Percentiles rank a stretch among this genome's conserved stretches.
Conservation (phyloP, 1,284 basidiomycete species). For the Puccinia polysora region DNA sequence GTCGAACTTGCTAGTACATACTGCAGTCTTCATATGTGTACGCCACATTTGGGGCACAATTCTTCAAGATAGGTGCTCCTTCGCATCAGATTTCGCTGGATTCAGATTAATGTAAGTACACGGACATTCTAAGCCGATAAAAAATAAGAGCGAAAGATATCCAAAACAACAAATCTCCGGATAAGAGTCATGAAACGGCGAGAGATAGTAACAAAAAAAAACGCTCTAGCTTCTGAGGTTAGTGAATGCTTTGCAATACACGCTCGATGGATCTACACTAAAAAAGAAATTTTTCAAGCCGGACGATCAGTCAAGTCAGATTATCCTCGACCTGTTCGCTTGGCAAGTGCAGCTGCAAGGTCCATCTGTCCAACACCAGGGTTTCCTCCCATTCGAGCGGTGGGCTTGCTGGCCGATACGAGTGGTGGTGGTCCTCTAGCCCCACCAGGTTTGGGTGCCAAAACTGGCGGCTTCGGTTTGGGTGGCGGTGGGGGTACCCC, state of each 20-base stretch:
- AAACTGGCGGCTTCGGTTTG: constrained; percentile 56
- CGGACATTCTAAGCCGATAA: no score
- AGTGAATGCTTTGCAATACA: not conserved
- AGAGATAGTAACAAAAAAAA: no score
- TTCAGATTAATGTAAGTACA: no score
- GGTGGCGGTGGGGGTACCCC: constrained; percentile 52
- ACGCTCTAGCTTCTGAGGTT: no score
- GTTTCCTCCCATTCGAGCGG: constrained; percentile 60
- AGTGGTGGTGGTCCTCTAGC: constrained; percentile 50
- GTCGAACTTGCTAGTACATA: not conserved
- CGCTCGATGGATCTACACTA: not conserved
- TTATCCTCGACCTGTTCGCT: constrained; percentile 38
- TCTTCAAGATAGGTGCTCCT: not conserved
- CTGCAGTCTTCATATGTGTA: not conserved
- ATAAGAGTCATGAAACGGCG: no score
- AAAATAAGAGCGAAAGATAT: no score
- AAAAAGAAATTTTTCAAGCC: not conserved
- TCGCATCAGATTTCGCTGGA: no score
- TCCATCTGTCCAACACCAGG: constrained; percentile 66
- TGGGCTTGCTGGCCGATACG: constrained; percentile 59
- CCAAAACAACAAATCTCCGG: no score
- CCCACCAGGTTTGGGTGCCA: constrained; percentile 55
- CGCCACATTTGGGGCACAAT: not conserved
- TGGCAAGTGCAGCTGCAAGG: constrained; percentile 62
- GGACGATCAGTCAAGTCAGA: not conserved